Percentiles rank a stretch among this genome's conserved stretches.
phyloP scores from a whole-genome alignment of 2,329 filamentous ascomycete genomes.

The Rhynchosporium graminicola region DNA sequence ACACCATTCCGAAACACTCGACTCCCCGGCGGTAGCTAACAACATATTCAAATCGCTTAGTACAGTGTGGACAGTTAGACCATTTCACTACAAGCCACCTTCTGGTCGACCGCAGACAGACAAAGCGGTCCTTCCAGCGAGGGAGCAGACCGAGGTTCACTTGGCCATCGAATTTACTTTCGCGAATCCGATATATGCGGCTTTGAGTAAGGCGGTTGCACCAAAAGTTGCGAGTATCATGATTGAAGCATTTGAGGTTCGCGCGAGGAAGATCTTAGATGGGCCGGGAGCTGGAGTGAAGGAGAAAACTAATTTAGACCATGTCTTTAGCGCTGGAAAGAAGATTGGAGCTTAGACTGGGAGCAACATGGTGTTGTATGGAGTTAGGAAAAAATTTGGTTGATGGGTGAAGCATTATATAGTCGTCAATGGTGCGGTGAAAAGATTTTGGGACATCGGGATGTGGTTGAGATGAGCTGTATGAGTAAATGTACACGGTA shows the following conservation, averaged over 20 bases:
- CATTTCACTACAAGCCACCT: slow-evolving; percentile 49
- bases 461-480: background rate
- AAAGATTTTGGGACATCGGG: too few species aligned
- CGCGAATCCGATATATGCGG: slow-evolving; percentile 82
- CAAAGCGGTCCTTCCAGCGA: slow-evolving; percentile 34
- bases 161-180: slow-evolving; percentile 82
- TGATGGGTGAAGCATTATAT: background rate
- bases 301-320: background rate
- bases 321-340: slow-evolving; percentile 7
- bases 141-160: slow-evolving; percentile 68
- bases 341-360: slow-evolving; percentile 12
- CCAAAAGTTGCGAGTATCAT: slow-evolving; percentile 83
- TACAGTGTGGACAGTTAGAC: slow-evolving; percentile 68
- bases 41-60: slow-evolving; percentile 66
- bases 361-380: background rate
- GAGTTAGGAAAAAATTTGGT: background rate
- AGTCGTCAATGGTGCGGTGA: background rate
- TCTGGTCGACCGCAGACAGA: slow-evolving; percentile 40
- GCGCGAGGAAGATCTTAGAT: slow-evolving; percentile 62
- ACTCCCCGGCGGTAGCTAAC: slow-evolving; percentile 45
- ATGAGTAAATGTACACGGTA: background rate
- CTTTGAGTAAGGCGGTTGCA: slow-evolving; percentile 77
- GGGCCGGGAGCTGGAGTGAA: slow-evolving; percentile 26
- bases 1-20: slow-evolving; percentile 44
- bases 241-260: slow-evolving; percentile 89